Percentiles rank a stretch among this genome's conserved stretches.
Conservation (phyloP, 257 asterid species). For the Phtheirospermum japonicum region DNA sequence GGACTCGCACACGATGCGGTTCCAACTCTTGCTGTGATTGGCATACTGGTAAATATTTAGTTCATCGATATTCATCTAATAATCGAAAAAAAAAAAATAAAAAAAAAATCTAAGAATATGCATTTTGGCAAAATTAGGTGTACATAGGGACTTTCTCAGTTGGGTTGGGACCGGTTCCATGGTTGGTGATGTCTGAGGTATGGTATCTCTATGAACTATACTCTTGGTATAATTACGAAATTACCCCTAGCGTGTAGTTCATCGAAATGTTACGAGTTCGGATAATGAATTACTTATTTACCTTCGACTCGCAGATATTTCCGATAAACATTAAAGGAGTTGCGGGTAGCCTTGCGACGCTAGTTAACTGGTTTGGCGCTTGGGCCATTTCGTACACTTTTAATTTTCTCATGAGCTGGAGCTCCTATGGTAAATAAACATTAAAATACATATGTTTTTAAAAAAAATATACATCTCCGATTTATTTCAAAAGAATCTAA, state of each 20-base stretch:
- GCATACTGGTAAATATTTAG: too few species aligned
- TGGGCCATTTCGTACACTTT: slow-evolving; percentile 91
- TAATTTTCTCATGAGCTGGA: slow-evolving; percentile 91
- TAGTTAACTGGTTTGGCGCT: slow-evolving; percentile 94
- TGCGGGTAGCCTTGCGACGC: slow-evolving; percentile 91
- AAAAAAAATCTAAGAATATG: too few species aligned
- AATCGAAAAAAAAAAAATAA: too few species aligned
- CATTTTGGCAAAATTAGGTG: slow-evolving; percentile 65
- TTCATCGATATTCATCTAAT: too few species aligned
- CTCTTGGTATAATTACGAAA: too few species aligned
- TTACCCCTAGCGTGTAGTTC: too few species aligned
- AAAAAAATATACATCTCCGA: too few species aligned
- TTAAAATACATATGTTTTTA: too few species aligned
- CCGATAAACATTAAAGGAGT: slow-evolving; percentile 91
- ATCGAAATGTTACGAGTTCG: too few species aligned
- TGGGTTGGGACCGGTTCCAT: slow-evolving; percentile 99
- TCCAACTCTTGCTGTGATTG: slow-evolving; percentile 76
- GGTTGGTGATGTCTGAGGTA: slow-evolving; percentile 99
- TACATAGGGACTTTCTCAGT: slow-evolving; percentile 75
- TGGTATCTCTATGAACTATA: too few species aligned
- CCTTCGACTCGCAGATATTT: slow-evolving; percentile 65
- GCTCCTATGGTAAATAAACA: slow-evolving; percentile 81
- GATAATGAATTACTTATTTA: too few species aligned
- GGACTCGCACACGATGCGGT: slow-evolving; percentile 54
- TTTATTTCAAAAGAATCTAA: too few species aligned